Conservation (phyloP, 2,329 filamentous ascomycete species). For the Paecilomyces sp. region DNA sequence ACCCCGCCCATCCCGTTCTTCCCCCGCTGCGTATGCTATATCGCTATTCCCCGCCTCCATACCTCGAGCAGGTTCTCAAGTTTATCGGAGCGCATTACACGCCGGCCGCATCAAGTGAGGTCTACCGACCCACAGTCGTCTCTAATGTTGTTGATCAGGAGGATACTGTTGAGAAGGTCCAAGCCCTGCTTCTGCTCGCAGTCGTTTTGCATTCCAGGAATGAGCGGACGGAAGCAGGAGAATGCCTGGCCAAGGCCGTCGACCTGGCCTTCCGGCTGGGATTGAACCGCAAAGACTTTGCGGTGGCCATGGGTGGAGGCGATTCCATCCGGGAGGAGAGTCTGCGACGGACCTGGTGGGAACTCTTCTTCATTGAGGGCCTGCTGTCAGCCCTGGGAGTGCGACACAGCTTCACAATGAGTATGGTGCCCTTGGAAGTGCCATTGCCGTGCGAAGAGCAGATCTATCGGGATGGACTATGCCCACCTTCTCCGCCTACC, state of each 20-base stretch:
- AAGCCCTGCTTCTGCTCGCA: constrained; percentile 69
- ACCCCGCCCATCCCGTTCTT: constrained; percentile 50
- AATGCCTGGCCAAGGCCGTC: constrained; percentile 62
- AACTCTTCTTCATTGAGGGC: constrained; percentile 70
- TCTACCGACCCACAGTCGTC: constrained; percentile 33
- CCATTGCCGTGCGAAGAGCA: constrained; percentile 74
- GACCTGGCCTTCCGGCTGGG: constrained; percentile 68
- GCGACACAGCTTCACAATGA: constrained; percentile 52
- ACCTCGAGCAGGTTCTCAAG: constrained; percentile 49
- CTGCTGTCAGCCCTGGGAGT: constrained; percentile 66
- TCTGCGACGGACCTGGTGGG: constrained; percentile 89
- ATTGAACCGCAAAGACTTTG: constrained; percentile 64
- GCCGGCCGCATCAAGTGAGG: constrained; percentile 36
- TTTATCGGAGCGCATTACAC: constrained; percentile 52
- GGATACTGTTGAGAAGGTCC: constrained; percentile 59
- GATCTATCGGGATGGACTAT: constrained; percentile 49
- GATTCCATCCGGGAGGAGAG: constrained; percentile 70
- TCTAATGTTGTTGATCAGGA: constrained; percentile 23
- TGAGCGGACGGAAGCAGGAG: constrained; percentile 60
- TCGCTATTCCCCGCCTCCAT: constrained; percentile 31
- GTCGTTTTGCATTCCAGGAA: constrained; percentile 72
- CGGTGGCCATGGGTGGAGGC: constrained; percentile 55
- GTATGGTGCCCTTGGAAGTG: constrained; percentile 62
- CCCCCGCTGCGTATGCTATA: constrained; percentile 40
- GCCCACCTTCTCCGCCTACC: constrained; percentile 52